Conservation (phyloP, 2,329 filamentous ascomycete species). For the Neopestalotiopsis sp. region DNA sequence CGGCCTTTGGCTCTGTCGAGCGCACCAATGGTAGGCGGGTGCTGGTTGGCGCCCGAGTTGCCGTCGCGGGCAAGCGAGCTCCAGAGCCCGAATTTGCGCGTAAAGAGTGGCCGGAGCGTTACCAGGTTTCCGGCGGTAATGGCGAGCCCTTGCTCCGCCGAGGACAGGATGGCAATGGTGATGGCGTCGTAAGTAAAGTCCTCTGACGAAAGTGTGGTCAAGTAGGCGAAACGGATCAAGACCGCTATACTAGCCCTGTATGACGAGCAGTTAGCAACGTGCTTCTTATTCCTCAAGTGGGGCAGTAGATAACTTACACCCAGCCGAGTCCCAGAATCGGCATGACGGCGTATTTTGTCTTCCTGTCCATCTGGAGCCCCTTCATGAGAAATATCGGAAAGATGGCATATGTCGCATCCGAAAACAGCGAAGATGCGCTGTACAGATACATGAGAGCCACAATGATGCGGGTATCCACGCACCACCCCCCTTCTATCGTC, state of each 20-base stretch:
- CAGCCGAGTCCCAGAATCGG: slow-evolving; percentile 56
- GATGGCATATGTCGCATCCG: slow-evolving; percentile 58
- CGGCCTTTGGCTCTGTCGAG: slow-evolving; percentile 7
- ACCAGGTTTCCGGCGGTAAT: slow-evolving; percentile 53
- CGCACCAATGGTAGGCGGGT: slow-evolving; percentile 13
- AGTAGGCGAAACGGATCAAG: slow-evolving; percentile 46
- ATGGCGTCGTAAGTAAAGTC: slow-evolving; percentile 39
- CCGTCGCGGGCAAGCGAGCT: background rate
- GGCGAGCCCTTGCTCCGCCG: slow-evolving; percentile 51
- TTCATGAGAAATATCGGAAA: slow-evolving; percentile 54
- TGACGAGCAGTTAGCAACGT: background rate
- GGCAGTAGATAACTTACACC: slow-evolving; percentile 25
- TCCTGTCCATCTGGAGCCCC: slow-evolving; percentile 51
- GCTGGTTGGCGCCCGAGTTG: background rate
- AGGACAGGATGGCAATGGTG: slow-evolving; percentile 52
- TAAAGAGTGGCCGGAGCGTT: slow-evolving; percentile 49
- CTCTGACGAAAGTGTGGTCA: slow-evolving; percentile 42
- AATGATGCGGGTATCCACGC: slow-evolving; percentile 41
- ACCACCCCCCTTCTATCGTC: slow-evolving; percentile 25
- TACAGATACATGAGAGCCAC: slow-evolving; percentile 51
- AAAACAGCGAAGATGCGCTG: slow-evolving; percentile 49
- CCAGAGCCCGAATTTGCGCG: slow-evolving; percentile 11
- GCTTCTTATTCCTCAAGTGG: background rate
- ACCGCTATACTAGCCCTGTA: slow-evolving; percentile 47
- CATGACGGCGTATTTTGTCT: slow-evolving; percentile 51